Conservation (phyloP, 2,329 filamentous ascomycete species). For the Aspergillus bombycis region DNA sequence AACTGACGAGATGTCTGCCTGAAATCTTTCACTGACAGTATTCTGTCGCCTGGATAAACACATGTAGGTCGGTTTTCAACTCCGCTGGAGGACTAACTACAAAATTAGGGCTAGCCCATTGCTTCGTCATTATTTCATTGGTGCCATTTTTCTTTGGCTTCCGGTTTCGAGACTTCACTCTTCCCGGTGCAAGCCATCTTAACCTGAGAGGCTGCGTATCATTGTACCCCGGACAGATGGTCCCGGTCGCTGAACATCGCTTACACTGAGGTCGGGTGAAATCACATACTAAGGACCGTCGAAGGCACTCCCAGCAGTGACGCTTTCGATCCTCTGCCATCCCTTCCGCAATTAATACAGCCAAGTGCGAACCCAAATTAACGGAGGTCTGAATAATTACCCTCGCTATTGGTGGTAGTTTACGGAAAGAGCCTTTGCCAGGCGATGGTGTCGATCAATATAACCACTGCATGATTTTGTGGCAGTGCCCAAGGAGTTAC, state of each 20-base stretch:
- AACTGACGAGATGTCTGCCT: not conserved
- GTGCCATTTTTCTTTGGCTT: not conserved
- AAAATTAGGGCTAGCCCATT: too few relatives aligned
- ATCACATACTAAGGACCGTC: conserved; percentile 48
- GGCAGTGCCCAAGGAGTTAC: not conserved
- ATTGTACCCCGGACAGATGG: conserved; percentile 46
- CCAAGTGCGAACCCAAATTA: not conserved
- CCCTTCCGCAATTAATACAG: not conserved
- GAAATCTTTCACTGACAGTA: conserved; percentile 31
- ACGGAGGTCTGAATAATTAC: not conserved
- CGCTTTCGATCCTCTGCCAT: conserved; percentile 17
- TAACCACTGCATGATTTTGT: not conserved
- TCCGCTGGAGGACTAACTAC: not conserved
- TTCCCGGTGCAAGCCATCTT: conserved; percentile 38
- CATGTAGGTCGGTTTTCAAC: conserved; percentile 19
- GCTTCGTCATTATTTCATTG: not conserved
- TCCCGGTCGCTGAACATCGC: conserved; percentile 37
- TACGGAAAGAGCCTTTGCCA: not conserved
- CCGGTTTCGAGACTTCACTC: conserved; percentile 1
- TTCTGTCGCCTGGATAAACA: conserved; percentile 29
- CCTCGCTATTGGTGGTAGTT: not conserved
- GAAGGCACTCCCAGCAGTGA: conserved; percentile 50
- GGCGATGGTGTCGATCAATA: not conserved
- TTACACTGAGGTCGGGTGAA: conserved; percentile 40
- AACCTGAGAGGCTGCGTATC: conserved; percentile 38